phyloP scores from a whole-genome alignment of 1,284 basidiomycete genomes.

The Butyriboletus appendiculatus region DNA sequence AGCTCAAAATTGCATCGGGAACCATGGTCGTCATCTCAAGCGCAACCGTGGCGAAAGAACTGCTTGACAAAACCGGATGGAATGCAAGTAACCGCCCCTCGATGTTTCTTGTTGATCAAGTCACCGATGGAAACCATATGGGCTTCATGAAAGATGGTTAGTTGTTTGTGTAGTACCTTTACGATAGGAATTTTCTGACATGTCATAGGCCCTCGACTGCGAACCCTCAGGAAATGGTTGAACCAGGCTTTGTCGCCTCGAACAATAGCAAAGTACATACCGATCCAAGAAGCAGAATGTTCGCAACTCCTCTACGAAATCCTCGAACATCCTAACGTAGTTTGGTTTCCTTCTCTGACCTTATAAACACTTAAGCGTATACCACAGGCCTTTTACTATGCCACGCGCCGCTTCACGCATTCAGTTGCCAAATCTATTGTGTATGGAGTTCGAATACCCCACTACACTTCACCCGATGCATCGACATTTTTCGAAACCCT shows the following conservation, averaged over 20 bases:
- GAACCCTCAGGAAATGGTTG: slow-evolving; percentile 5
- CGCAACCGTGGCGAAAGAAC: slow-evolving; percentile 1
- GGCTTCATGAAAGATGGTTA: slow-evolving; percentile 6
- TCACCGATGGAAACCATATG: slow-evolving; percentile 6
- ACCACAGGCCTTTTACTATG: slow-evolving; percentile 1
- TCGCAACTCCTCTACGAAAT: slow-evolving; percentile 4
- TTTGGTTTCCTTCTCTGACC: neutral
- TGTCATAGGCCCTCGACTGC: neutral
- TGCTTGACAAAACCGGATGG: slow-evolving; percentile 7
- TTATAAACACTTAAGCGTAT: neutral
- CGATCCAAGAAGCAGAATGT: slow-evolving; percentile 4
- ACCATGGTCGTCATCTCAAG: slow-evolving; percentile 5
- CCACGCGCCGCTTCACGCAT: slow-evolving; percentile 5
- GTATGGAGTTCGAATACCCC: slow-evolving; percentile 4
- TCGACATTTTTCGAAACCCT: slow-evolving; percentile 2
- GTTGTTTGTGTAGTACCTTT: neutral
- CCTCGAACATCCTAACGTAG: neutral
- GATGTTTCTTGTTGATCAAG: slow-evolving; percentile 2
- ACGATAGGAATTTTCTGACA: neutral
- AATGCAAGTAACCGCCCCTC: slow-evolving; percentile 5
- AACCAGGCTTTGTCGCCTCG: slow-evolving; percentile 2
- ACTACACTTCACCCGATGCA: slow-evolving; percentile 5
- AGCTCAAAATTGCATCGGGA: slow-evolving; percentile 9
- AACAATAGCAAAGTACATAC: neutral
- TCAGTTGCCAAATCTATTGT: slow-evolving; percentile 1